Conservation (phyloP, 176 grass and related monocot species). For the Musa itinerans region DNA sequence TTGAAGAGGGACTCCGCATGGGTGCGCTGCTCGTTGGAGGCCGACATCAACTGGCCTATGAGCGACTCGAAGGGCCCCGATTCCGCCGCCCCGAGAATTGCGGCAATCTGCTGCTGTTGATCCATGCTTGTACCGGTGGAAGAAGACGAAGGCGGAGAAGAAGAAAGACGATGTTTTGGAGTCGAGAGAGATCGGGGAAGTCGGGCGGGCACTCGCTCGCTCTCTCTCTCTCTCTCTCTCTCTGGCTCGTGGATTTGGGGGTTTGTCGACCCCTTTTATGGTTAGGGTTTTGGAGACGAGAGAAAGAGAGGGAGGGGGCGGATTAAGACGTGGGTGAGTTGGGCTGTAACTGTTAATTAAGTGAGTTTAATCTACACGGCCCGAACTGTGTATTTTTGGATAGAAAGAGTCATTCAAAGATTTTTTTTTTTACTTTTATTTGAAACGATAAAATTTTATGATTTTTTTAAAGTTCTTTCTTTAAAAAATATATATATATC, state of each 20-base stretch:
- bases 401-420: no score
- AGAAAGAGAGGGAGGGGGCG: no score
- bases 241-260: neutral
- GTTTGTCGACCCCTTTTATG: neutral
- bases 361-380: no score
- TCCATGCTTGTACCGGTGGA: neutral
- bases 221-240: neutral
- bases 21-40: slow-evolving; percentile 76
- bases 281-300: slow-evolving; percentile 1
- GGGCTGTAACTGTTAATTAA: neutral
- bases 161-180: no score
- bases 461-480: no score
- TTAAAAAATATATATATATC: no score
- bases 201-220: neutral
- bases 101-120: slow-evolving; percentile 23
- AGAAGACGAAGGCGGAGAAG: neutral
- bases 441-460: no score
- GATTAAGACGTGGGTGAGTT: neutral
- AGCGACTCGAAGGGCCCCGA: slow-evolving; percentile 45
- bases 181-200: neutral
- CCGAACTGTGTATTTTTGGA: no score
- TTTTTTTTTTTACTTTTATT: no score
- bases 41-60: slow-evolving; percentile 75
- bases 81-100: neutral
- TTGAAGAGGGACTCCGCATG: slow-evolving; percentile 83